phyloP scores from a whole-genome alignment of 1,284 basidiomycete genomes.

The Athelia sp. region DNA sequence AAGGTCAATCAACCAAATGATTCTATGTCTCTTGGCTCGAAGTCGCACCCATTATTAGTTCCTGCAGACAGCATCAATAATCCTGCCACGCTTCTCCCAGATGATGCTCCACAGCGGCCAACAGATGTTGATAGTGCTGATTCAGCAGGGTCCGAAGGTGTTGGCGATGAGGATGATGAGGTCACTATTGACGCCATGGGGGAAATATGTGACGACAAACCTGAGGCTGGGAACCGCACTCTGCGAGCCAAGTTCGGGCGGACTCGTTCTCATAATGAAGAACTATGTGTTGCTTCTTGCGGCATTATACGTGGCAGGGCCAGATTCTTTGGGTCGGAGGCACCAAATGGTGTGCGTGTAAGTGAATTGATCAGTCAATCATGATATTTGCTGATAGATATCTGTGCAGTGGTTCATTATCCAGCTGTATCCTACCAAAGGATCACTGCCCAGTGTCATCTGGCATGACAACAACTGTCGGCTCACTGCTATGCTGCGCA shows the following conservation, averaged over 20 bases:
- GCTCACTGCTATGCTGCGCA: conserved; percentile 16
- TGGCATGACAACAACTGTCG: conserved; percentile 35
- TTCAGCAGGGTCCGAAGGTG: conserved; percentile 6
- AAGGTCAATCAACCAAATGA: conserved; percentile 10
- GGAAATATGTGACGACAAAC: conserved; percentile 16
- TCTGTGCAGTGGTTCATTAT: not conserved
- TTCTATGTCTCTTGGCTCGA: too few relatives aligned
- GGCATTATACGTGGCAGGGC: conserved; percentile 23
- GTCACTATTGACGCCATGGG: not conserved
- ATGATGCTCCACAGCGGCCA: too few relatives aligned
- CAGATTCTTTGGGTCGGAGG: conserved; percentile 26
- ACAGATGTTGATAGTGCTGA: too few relatives aligned
- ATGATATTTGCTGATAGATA: not conserved
- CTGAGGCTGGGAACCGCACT: conserved; percentile 15
- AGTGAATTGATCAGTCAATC: not conserved
- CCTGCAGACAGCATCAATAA: too few relatives aligned
- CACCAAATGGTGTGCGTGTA: too few relatives aligned
- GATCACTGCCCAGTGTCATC: conserved; percentile 20
- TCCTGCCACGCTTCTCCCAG: too few relatives aligned
- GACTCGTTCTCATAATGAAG: conserved; percentile 27
- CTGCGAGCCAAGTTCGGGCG: conserved; percentile 23
- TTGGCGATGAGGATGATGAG: conserved; percentile 6
- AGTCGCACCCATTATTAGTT: too few relatives aligned
- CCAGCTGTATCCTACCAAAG: not conserved
- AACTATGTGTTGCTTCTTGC: conserved; percentile 25